Evolutionary conservation across 176 grass and related monocot species (phyloP), one percentile per base, ranked within the genome.

Genomic region (Oryza meyeriana): DNA sequence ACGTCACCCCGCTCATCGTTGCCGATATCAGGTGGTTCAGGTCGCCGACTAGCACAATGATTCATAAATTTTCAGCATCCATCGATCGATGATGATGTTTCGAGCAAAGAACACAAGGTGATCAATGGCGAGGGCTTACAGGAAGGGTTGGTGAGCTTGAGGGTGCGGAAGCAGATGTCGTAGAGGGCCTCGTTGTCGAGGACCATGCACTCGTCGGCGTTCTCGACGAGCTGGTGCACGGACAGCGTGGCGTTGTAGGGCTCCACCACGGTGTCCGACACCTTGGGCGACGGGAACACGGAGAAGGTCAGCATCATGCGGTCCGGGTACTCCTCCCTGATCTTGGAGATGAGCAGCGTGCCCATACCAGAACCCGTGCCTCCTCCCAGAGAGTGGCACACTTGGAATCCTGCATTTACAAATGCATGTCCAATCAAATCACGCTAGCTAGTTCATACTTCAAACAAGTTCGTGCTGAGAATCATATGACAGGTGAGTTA

Each of bases 11-110:
- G 45, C 90, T 93, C 94, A 97, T 97, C 9, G 94, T 97, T 6
- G 94, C 83, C 11, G 94, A 97, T 63, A 97, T 97, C 26, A 97
- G 83, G 74, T 97, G 94, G 88, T 97, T 97, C 80, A 97, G 88
- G 57, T 94, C 91, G 4, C 91, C 91, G 16, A 94, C 88, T 94
- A 81, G 16, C 50, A 48, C n/a, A n/a, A n/a, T n/a, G n/a, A n/a
- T n/a, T n/a, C n/a, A n/a, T n/a, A n/a, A n/a, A n/a, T n/a, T n/a
- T n/a, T n/a, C n/a, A n/a, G n/a, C 0, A 12, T 24, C 17, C 30
- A 42, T 18, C 11, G 6, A 2, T 25, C n/a, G 11, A 24, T 59
- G 11, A 24, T 59, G n/a, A 59, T 24, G 8, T 11, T 59, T 25
- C 55, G 25, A 59, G n/a, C 12, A 24, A 58, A 58, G 5, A 6